phyloP scores from a whole-genome alignment of 108 stramenopile species.

The Ochromonas danica region DNA sequence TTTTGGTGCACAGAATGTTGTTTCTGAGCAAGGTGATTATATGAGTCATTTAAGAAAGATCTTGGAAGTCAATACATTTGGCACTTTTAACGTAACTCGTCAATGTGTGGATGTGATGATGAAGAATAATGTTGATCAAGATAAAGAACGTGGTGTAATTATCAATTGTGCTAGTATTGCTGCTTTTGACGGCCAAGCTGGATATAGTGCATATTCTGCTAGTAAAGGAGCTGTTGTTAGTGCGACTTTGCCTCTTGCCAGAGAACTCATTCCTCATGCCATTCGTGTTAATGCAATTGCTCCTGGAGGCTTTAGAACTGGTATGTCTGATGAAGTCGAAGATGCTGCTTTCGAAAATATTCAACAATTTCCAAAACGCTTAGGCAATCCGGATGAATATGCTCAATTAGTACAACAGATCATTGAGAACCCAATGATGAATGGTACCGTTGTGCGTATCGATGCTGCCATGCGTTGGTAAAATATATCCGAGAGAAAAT shows the following conservation, averaged over 20 bases:
- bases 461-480: constrained; percentile 89
- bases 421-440: constrained; percentile 76
- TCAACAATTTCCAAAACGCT: constrained; percentile 78
- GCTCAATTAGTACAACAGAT: constrained; percentile 73
- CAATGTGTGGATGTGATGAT: constrained; percentile 77
- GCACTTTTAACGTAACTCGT: constrained; percentile 86
- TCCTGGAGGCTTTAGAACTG: constrained; percentile 85
- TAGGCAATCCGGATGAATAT: constrained; percentile 79
- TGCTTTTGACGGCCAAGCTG: constrained; percentile 89
- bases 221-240: constrained; percentile 84
- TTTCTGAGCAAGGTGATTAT: constrained; percentile 63
- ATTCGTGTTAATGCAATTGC: constrained; percentile 87
- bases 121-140: constrained; percentile 52
- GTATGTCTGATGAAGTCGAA: constrained; percentile 78
- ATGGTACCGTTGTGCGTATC: constrained; percentile 79
- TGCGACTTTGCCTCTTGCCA: constrained; percentile 76
- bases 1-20: constrained; percentile 66
- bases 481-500: too few relatives aligned
- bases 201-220: constrained; percentile 76
- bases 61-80: constrained; percentile 75
- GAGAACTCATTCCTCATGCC: constrained; percentile 74
- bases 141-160: constrained; percentile 75
- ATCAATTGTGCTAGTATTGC: constrained; percentile 90
- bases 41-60: constrained; percentile 50
- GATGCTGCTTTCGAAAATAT: constrained; percentile 62